Conservation (phyloP, 805 yeast genomes). For the Pichia nanzhaoensis region DNA sequence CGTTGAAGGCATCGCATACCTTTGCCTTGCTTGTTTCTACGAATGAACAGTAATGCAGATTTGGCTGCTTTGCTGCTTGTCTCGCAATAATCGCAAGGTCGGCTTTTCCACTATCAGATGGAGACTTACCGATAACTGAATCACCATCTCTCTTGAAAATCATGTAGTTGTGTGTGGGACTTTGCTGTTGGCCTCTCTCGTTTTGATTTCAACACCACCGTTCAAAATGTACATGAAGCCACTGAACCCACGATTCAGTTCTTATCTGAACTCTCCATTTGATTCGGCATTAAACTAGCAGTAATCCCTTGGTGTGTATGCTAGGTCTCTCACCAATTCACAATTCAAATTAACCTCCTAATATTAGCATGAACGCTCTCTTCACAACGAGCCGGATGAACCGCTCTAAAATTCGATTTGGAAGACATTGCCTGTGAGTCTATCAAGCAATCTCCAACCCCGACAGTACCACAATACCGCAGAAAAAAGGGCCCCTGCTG, state of each 20-base stretch:
- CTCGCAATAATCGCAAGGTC: slow-evolving; percentile 77
- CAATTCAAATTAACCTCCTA: slow-evolving; percentile 71
- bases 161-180: slow-evolving; percentile 42
- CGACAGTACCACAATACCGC: no score
- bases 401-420: slow-evolving; percentile 44
- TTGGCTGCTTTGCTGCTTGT: slow-evolving; percentile 59
- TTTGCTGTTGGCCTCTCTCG: slow-evolving; percentile 24
- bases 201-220: slow-evolving; percentile 48
- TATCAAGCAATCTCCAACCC: no score
- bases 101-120: slow-evolving; percentile 39
- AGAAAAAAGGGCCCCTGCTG: no score
- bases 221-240: slow-evolving; percentile 61
- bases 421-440: no score
- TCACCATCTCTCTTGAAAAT: slow-evolving; percentile 71
- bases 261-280: slow-evolving; percentile 58
- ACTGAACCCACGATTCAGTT: slow-evolving; percentile 54
- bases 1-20: slow-evolving; percentile 62
- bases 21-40: slow-evolving; percentile 66
- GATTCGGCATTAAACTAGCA: slow-evolving; percentile 60
- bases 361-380: slow-evolving; percentile 90
- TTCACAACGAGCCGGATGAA: slow-evolving; percentile 59
- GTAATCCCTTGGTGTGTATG: slow-evolving; percentile 75
- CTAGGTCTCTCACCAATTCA: slow-evolving; percentile 65
- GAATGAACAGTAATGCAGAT: slow-evolving; percentile 90
- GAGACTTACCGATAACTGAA: slow-evolving; percentile 44